These are phyloP conservation scores for Cladosporium sphaerospermum DNA, from an alignment of 2,329 filamentous ascomycete species.

Conservation along the genomic window DNA sequence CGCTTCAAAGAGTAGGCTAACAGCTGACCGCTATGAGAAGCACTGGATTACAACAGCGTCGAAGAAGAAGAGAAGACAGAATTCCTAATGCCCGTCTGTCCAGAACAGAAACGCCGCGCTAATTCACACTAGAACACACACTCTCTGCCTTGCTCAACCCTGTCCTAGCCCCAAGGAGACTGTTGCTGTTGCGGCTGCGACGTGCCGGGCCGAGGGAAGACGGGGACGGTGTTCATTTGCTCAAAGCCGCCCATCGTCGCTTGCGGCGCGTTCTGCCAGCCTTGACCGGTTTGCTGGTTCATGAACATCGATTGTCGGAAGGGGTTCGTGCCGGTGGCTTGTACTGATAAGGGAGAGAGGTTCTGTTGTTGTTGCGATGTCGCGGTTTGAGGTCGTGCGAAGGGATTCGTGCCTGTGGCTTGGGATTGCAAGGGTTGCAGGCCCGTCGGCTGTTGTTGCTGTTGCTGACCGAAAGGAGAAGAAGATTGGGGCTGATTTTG, in stretches of 20 bases:
- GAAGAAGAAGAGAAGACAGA: too few species aligned
- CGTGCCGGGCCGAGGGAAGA: conserved; percentile 68
- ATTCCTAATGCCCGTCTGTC: too few species aligned
- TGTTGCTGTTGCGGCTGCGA: conserved; percentile 18
- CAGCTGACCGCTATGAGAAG: too few species aligned
- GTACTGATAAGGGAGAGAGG: conserved; percentile 52
- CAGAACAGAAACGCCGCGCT: background rate
- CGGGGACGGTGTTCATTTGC: conserved; percentile 67
- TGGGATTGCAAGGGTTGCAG: conserved; percentile 44
- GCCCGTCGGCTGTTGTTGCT: conserved; percentile 31
- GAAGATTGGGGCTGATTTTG: conserved; percentile 1
- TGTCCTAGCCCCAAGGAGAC: conserved; percentile 23
- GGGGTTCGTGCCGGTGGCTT: conserved; percentile 87
- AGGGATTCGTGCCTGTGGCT: conserved; percentile 67
- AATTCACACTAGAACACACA: background rate
- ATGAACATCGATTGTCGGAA: conserved; percentile 89
- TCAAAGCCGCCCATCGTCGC: conserved; percentile 76
- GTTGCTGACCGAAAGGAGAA: conserved; percentile 10
- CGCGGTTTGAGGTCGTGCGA: conserved; percentile 51
- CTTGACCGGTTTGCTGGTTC: conserved; percentile 78
- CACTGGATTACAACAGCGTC: too few species aligned
- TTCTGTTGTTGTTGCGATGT: conserved; percentile 24
- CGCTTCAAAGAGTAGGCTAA: too few species aligned
- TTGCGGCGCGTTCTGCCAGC: conserved; percentile 72
- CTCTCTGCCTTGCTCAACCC: background rate